phyloP scores from a whole-genome alignment of 1,139 yeast species.

The Yamadazyma conglobata region DNA sequence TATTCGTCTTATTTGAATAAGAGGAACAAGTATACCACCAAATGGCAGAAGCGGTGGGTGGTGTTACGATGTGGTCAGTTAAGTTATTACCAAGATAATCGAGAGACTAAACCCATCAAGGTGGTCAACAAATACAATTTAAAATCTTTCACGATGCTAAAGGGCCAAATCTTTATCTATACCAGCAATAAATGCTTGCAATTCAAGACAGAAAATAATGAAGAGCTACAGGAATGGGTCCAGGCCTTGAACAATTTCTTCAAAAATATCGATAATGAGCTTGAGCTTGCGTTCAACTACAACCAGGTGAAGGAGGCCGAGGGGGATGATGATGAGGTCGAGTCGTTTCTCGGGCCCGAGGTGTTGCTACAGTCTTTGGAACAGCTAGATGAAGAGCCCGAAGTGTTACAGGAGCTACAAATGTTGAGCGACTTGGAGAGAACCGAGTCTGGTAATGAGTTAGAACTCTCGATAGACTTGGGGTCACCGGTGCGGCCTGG shows the following conservation, averaged over 20 bases:
- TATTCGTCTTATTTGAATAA: slow-evolving; percentile 19
- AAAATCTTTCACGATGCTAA: slow-evolving; percentile 23
- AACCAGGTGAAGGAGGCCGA: not conserved
- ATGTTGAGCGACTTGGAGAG: not conserved
- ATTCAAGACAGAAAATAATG: slow-evolving; percentile 33
- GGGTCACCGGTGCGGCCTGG: too few relatives aligned
- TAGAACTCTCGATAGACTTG: too few relatives aligned
- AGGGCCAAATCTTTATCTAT: slow-evolving; percentile 41
- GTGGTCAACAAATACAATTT: slow-evolving; percentile 31
- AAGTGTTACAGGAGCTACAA: not conserved
- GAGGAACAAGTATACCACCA: slow-evolving; percentile 22
- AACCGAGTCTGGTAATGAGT: not conserved
- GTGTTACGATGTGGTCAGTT: slow-evolving; percentile 55
- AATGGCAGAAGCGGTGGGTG: slow-evolving; percentile 56
- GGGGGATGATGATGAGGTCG: not conserved
- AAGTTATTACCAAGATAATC: slow-evolving; percentile 54
- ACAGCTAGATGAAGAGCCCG: not conserved
- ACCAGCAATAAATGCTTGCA: slow-evolving; percentile 39
- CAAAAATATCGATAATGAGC: slow-evolving; percentile 1
- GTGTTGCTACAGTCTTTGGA: too few relatives aligned
- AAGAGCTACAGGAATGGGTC: slow-evolving; percentile 42
- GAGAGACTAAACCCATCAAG: slow-evolving; percentile 53
- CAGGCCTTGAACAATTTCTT: slow-evolving; percentile 27
- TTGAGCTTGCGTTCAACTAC: not conserved
- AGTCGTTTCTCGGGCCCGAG: too few relatives aligned